A percentile compares a stretch with the other conserved stretches of the same genome.
These are phyloP conservation scores for Sporothrix euskadiensis DNA, from an alignment of 2,329 filamentous ascomycete species.

Conservation along the genomic window DNA sequence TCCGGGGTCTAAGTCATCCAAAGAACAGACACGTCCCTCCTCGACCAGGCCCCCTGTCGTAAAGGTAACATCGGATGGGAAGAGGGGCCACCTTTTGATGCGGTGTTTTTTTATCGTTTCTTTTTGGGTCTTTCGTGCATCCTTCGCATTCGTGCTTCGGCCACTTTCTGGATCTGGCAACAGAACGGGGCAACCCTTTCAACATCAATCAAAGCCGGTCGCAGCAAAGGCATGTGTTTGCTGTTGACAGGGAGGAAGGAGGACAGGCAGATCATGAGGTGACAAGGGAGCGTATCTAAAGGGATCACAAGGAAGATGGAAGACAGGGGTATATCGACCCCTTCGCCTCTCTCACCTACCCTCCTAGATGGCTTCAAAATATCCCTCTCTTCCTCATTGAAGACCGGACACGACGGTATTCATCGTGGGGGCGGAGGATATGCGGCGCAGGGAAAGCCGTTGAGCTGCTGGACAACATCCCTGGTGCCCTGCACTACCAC, in stretches of 20 bases:
- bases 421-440: background rate
- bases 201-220: background rate
- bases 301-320: background rate
- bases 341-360: background rate
- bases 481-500: background rate
- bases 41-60: background rate
- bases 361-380: background rate
- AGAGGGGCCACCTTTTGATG: background rate
- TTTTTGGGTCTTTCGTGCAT: background rate
- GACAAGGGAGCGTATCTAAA: background rate
- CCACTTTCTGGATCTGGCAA: conserved; percentile 8
- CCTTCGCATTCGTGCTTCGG: background rate
- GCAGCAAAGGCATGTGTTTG: background rate
- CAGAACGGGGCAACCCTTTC: background rate
- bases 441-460: background rate
- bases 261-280: background rate
- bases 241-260: background rate
- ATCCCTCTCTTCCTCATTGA: background rate
- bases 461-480: background rate
- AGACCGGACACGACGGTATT: background rate
- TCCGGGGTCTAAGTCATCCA: background rate
- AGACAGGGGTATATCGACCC: background rate
- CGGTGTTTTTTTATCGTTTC: background rate
- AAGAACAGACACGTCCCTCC: background rate
- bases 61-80: conserved; percentile 18